Evolutionary conservation across 2,329 filamentous ascomycete genomes (phyloP), one percentile per base, ranked within the genome.

Genomic region (Apiospora saccharicola): DNA sequence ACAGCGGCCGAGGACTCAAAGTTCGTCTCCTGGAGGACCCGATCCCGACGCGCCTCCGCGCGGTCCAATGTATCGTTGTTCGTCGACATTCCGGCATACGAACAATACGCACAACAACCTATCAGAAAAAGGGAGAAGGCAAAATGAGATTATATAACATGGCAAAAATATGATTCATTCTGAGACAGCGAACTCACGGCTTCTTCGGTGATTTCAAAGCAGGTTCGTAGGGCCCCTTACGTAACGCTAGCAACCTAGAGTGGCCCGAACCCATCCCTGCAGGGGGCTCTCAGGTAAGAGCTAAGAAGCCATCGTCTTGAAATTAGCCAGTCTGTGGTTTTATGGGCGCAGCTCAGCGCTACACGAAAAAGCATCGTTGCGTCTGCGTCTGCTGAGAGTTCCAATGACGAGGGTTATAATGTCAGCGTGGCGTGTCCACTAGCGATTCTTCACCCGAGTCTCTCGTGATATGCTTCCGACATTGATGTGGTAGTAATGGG

Each of bases 161-260:
- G 57, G 34, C 34, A 14, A 3, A 30, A 61, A 41, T 6, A n/a
- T 41, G 22, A 41, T 64, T 64, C 57, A 41, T 64, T 41, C 22
- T 22, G 53, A 64, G 34, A n/a, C 57, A 61, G 53, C 30, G 19
- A 37, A 61, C 19, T 22, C 1, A 41, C 57, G 57, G 57, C 57
- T 41, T 30, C 57, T 64, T 64, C 57, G 57, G 57, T 64, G 57
- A 64, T 64, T 64, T 41, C 34, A 64, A 64, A 64, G 57, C 57
- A 64, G 10, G 37, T 41, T 41, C 37, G 8, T 41, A 26, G n/a
- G 34, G 34, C 57, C 13, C 19, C 19, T 64, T 64, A 64, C 57
- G 57, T 64, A 64, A 64, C 57, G 30, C 57, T 64, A 41, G 57
- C 57, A 19, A 37, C 26, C 30, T n/a, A 34, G 26, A 37, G 53